Percentiles rank a stretch among this genome's conserved stretches.
phyloP scores from a whole-genome alignment of 345 rosid species.

The Eucalyptus tenuipes region DNA sequence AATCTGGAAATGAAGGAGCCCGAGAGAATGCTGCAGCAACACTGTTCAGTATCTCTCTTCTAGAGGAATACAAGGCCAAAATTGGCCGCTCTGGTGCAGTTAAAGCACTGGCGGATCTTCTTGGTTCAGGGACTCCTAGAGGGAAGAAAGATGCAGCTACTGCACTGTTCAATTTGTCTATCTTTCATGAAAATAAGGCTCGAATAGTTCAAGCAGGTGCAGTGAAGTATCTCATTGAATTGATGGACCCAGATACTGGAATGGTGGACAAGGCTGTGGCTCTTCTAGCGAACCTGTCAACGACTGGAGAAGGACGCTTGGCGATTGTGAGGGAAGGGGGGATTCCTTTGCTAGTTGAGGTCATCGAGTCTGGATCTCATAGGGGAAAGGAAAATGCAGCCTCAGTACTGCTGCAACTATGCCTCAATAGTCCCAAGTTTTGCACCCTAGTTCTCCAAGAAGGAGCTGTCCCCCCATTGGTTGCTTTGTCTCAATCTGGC shows the following conservation, averaged over 20 bases:
- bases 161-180: slow-evolving; percentile 86
- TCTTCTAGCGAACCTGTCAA: slow-evolving; percentile 77
- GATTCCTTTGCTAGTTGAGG: slow-evolving; percentile 65
- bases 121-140: slow-evolving; percentile 65
- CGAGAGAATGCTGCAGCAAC: slow-evolving; percentile 90
- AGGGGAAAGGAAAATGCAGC: slow-evolving; percentile 95
- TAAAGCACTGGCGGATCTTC: slow-evolving; percentile 67
- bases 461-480: slow-evolving; percentile 96
- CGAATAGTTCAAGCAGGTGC: slow-evolving; percentile 95
- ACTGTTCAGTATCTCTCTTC: slow-evolving; percentile 66
- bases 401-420: slow-evolving; percentile 69
- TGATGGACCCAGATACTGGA: slow-evolving; percentile 56
- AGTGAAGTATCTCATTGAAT: slow-evolving; percentile 61
- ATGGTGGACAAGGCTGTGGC: slow-evolving; percentile 96
- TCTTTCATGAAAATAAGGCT: slow-evolving; percentile 86
- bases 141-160: slow-evolving; percentile 94
- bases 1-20: slow-evolving; percentile 70
- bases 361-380: slow-evolving; percentile 72
- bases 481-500: slow-evolving; percentile 86
- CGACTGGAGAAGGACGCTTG: slow-evolving; percentile 67
- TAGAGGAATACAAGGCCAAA: slow-evolving; percentile 60
- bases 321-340: slow-evolving; percentile 72
- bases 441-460: slow-evolving; percentile 88
- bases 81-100: slow-evolving; percentile 87
- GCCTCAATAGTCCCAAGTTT: slow-evolving; percentile 67